phyloP scores from a whole-genome alignment of 345 rosid genomes.

The Eucalyptus cloeziana region DNA sequence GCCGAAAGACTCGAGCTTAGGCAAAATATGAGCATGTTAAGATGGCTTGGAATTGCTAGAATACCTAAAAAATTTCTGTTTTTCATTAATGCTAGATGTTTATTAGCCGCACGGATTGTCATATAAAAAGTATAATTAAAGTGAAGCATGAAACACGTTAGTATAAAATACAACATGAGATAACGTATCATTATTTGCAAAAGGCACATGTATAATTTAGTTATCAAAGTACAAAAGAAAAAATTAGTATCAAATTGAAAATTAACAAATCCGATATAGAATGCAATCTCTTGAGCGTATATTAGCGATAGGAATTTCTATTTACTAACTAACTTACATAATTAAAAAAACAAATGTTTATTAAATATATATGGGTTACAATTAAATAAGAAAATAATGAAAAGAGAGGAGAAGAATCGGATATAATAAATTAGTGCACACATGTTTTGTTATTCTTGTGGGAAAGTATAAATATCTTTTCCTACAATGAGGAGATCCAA shows the following conservation, averaged over 20 bases:
- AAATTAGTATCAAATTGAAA: neutral
- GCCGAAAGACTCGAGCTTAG: neutral
- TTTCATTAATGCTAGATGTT: neutral
- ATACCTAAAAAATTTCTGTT: fast-evolving
- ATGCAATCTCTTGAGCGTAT: neutral
- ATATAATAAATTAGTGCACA: neutral
- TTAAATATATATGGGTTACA: neutral
- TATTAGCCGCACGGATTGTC: neutral
- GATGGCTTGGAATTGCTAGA: neutral
- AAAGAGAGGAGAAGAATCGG: neutral
- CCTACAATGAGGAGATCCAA: neutral
- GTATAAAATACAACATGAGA: neutral
- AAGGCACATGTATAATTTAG: neutral
- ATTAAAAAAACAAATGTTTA: neutral
- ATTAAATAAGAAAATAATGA: neutral
- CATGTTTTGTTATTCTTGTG: neutral
- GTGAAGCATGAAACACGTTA: neutral
- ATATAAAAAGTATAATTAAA: neutral
- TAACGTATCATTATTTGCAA: neutral
- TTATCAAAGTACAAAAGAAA: neutral
- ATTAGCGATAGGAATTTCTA: neutral
- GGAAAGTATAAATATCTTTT: neutral
- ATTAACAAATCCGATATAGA: neutral
- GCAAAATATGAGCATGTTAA: neutral
- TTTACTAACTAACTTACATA: neutral